These are phyloP conservation scores for Boletus rubropictus DNA, from an alignment of 768 basidiomycete species.

Conservation along the genomic window DNA sequence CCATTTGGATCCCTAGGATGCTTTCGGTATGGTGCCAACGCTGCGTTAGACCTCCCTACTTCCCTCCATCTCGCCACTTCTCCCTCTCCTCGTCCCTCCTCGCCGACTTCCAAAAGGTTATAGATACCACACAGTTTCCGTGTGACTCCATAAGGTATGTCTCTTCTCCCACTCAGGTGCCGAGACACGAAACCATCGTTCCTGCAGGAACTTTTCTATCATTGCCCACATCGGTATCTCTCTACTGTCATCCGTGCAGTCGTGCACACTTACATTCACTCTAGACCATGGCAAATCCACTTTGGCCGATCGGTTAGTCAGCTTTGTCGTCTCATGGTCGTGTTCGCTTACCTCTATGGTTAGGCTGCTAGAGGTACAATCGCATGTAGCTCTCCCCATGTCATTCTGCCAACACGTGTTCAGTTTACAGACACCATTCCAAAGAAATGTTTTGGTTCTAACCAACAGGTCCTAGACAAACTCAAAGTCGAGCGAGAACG, in stretches of 20 bases:
- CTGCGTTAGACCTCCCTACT: constrained; percentile 6
- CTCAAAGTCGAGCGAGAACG: constrained; percentile 96
- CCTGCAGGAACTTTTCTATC: constrained; percentile 81
- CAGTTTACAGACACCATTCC: constrained; percentile 87
- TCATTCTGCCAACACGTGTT: constrained; percentile 13
- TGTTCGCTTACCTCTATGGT: constrained; percentile 1
- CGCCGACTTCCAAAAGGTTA: constrained; percentile 28
- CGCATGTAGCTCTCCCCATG: not conserved
- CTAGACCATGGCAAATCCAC: constrained; percentile 97
- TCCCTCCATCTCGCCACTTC: constrained; percentile 19
- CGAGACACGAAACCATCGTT: not conserved
- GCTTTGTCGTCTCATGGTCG: not conserved
- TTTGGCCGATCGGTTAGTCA: constrained; percentile 71
- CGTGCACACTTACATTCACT: constrained; percentile 4
- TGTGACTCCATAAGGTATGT: constrained; percentile 63
- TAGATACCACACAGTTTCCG: constrained; percentile 57
- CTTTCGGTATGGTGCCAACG: constrained; percentile 28
- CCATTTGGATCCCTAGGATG: constrained; percentile 15
- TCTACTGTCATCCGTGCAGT: not conserved
- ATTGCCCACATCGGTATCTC: constrained; percentile 86
- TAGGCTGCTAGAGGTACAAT: constrained; percentile 67
- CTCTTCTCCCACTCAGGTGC: not conserved
- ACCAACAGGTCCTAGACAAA: constrained; percentile 86
- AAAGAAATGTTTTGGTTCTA: constrained; percentile 56
- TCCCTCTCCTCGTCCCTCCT: constrained; percentile 27